Conservation (phyloP, 176 grass and related monocot genomes). For the bread wheat (Triticum aestivum) region IWGSC_CS_RefSeq_v2.1 NC_057808.1:303733025-303733524, state of each 20-base stretch:
- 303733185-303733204: neutral
- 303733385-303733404: conserved; percentile 85
- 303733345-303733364: conserved; percentile 94
- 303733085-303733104: neutral
- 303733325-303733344: conserved; percentile 38
- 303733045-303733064: conserved; percentile 24
- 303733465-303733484: conserved; percentile 77
- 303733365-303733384: conserved; percentile 79
- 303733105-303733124: neutral
- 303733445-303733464: conserved; percentile 90
- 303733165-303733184: neutral
- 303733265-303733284: conserved; percentile 3
- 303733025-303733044: conserved; percentile 4
- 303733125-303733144: neutral
- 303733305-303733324: neutral
- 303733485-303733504: neutral
- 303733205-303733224: neutral
- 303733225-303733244: neutral
- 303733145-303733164: neutral
- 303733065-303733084: neutral
- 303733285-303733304: neutral
- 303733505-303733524: neutral
- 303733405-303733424: conserved; percentile 97
- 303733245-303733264: neutral
- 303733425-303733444: conserved; percentile 94